Evolutionary conservation across 139 green algal species (phyloP).

Genomic region (Coelastrella sp.): DNA sequence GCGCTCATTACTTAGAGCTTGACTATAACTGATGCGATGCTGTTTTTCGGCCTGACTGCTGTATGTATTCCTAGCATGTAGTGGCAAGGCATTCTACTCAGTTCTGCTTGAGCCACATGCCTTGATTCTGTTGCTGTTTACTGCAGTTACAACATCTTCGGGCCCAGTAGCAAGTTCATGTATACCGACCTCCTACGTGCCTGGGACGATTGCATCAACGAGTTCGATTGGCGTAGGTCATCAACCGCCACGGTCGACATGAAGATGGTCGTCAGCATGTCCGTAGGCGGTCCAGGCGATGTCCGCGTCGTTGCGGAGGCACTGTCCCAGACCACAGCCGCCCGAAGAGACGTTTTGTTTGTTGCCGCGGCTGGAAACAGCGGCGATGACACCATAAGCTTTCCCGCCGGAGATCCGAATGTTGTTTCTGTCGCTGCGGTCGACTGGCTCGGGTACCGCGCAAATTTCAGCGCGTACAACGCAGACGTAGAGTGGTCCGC

Average conservation of each 20-base stretch:
- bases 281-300: not conserved
- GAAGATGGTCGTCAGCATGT: slow-evolving; percentile 23
- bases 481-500: slow-evolving; percentile 5
- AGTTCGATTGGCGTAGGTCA: not conserved
- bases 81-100: too few relatives aligned
- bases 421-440: slow-evolving; percentile 25
- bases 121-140: too few relatives aligned
- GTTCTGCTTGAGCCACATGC: too few relatives aligned
- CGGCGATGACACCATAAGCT: not conserved
- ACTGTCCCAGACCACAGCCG: too few relatives aligned
- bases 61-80: too few relatives aligned
- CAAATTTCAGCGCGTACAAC: slow-evolving; percentile 4
- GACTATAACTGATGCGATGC: too few relatives aligned
- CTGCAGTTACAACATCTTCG: slow-evolving; percentile 5
- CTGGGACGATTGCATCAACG: slow-evolving; percentile 18
- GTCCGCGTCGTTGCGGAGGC: not conserved
- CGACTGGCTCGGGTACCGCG: not conserved
- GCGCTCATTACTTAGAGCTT: too few relatives aligned
- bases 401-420: not conserved
- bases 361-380: not conserved
- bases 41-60: too few relatives aligned
- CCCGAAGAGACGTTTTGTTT: not conserved
- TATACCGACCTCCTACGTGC: not conserved
- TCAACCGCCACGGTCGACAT: not conserved
- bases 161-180: not conserved